Evolutionary conservation across 1,284 basidiomycete species (phyloP).

Genomic region (Grifola frondosa): DNA sequence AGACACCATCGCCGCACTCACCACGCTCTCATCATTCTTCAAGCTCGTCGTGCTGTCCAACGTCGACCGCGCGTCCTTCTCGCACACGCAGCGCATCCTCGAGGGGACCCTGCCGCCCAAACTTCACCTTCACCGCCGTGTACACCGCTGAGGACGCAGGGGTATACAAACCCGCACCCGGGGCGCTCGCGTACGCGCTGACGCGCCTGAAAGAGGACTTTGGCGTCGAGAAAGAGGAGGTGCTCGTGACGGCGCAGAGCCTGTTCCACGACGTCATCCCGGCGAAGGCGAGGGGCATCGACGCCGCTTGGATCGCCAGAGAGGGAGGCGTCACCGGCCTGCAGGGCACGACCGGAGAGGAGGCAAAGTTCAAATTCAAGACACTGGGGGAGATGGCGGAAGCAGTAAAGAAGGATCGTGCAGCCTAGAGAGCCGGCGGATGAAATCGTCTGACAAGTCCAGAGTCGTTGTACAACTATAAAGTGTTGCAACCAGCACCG

Average conservation of each 20-base stretch:
- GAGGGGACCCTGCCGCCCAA: conserved; percentile 32
- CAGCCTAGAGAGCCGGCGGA: too few species aligned
- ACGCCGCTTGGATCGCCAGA: conserved; percentile 59
- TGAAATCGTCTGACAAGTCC: too few species aligned
- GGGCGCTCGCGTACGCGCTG: conserved; percentile 53
- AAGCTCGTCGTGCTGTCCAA: conserved; percentile 74
- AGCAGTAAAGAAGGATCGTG: conserved; percentile 41
- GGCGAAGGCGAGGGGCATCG: conserved; percentile 12
- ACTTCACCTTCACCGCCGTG: conserved; percentile 61
- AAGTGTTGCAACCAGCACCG: too few species aligned
- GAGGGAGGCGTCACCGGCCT: conserved; percentile 45
- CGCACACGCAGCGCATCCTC: conserved; percentile 58
- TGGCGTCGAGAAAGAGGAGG: conserved; percentile 46
- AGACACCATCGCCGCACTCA: conserved; percentile 62
- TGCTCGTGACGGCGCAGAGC: conserved; percentile 58
- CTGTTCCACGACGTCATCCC: conserved; percentile 32
- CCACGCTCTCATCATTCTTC: conserved; percentile 56
- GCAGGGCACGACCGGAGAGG: conserved; percentile 33
- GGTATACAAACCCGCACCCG: conserved; percentile 68
- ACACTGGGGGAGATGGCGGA: conserved; percentile 57
- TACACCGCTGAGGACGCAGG: conserved; percentile 68
- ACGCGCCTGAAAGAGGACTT: conserved; percentile 45
- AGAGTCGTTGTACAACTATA: too few species aligned
- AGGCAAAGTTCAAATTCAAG: conserved; percentile 49
- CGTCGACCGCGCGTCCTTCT: conserved; percentile 65